phyloP scores from a whole-genome alignment of 2,329 filamentous ascomycete species.

The Colletotrichum horii region DNA sequence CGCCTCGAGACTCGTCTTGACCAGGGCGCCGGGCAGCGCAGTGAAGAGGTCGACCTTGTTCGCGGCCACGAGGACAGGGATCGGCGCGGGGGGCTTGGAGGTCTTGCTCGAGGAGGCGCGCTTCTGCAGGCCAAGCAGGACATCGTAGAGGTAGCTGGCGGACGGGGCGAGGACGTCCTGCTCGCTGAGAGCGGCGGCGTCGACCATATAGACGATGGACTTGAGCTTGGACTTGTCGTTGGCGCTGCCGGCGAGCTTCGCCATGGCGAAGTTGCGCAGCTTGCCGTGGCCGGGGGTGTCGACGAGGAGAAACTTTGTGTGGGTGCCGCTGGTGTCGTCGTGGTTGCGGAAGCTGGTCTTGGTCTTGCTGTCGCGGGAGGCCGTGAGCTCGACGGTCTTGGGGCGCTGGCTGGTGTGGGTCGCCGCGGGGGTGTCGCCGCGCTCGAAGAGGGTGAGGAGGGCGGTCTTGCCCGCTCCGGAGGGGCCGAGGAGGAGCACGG shows the following conservation, averaged over 20 bases:
- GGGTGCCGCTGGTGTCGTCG: conserved; percentile 44
- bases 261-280: conserved; percentile 74
- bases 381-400: conserved; percentile 60
- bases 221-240: conserved; percentile 55
- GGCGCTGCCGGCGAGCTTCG: conserved; percentile 44
- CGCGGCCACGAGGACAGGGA: conserved; percentile 83
- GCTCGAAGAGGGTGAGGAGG: conserved; percentile 76
- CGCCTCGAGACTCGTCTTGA: conserved; percentile 76
- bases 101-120: conserved; percentile 62
- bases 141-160: conserved; percentile 86
- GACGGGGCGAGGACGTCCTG: conserved; percentile 71
- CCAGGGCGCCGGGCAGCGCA: conserved; percentile 78
- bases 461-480: conserved; percentile 87
- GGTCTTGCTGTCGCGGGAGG: conserved; percentile 49
- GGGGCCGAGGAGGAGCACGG: conserved; percentile 82
- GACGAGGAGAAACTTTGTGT: conserved; percentile 76
- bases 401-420: conserved; percentile 63
- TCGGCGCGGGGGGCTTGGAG: conserved; percentile 33
- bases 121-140: conserved; percentile 84
- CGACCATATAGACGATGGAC: conserved; percentile 87
- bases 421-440: conserved; percentile 45
- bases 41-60: conserved; percentile 98
- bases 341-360: conserved; percentile 49
- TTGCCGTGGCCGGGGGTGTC: conserved; percentile 98
- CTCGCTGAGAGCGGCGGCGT: conserved; percentile 72